Base-by-base conservation (phyloP, 495 filamentous ascomycete genomes). In the Podospora pseudopauciseta region DNA sequence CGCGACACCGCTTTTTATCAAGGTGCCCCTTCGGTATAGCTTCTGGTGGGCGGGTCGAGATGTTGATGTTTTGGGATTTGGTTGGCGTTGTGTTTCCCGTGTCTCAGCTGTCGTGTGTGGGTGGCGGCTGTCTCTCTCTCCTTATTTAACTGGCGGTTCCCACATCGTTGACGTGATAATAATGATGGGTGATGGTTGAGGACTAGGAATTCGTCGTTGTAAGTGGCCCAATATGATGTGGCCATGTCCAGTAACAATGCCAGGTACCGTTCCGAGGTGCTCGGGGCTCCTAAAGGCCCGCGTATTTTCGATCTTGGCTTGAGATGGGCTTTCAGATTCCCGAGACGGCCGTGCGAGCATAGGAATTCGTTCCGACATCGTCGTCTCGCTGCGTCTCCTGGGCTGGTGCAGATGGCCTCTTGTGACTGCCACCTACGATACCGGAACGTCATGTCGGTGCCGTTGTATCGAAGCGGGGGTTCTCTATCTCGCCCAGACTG, bases 251-350 rank as follows among this genome's bases (percentile, higher is more conserved):
- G 39, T 49, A 49, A 49, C 13, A 49, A 20, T n/a, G 5, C 18
- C 23, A 20, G n/a, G 55, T 58, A 26, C n/a, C 1, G 55, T 20
- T 58, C 55, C 55, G 55, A 58, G 23, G 55, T 58, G 55, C 55
- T 26, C 55, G 55, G 55, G 55, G 18, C n/a, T 26, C 55, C 55
- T 58, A 26, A n/a, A 20, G 19, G 55, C 55, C 55, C 55, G 55
- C 7, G 55, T 58, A 20, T 58, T 19, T 58, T 26, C 55, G n/a
- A 58, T 58, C 55, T 58, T 58, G 55, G 55, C 55, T 58, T 58
- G 55, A 49, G 39, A 49, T 58, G 55, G n/a, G 13, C 18, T 26
- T 58, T 13, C 55, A 58, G 55, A 58, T 58, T 58, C 55, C 55
- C 55, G 55, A 58, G 55, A 58, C 23, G 39, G 39, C 39, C 39